Evolutionary conservation across 2,329 filamentous ascomycete genomes (phyloP).

Genomic region (Aspergillus caelatus): DNA sequence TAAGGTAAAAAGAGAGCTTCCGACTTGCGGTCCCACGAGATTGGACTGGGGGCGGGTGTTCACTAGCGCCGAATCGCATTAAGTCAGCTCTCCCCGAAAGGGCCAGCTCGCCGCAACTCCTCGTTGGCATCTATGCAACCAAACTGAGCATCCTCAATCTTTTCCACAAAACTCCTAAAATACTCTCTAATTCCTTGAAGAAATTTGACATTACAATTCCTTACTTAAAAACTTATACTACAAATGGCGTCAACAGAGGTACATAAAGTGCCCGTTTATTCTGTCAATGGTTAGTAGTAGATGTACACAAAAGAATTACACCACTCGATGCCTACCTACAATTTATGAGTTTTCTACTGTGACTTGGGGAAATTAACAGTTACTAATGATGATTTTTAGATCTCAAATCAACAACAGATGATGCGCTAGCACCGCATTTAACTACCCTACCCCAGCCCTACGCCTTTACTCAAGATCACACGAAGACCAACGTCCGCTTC

Average conservation of each 20-base stretch:
- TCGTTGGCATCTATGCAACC: slow-evolving; percentile 3
- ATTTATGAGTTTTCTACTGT: background rate
- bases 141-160: background rate
- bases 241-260: slow-evolving; percentile 34
- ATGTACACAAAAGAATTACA: slow-evolving; percentile 9
- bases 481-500: slow-evolving; percentile 79
- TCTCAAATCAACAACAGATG: slow-evolving; percentile 94
- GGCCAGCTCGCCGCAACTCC: slow-evolving; percentile 41
- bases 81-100: slow-evolving; percentile 30
- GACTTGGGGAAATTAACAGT: background rate
- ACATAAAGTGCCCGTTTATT: slow-evolving; percentile 49
- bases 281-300: slow-evolving; percentile 43
- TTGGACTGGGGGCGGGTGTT: slow-evolving; percentile 8
- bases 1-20: slow-evolving; percentile 12
- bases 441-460: slow-evolving; percentile 70
- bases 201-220: background rate
- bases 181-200: background rate
- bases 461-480: slow-evolving; percentile 77
- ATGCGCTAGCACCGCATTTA: slow-evolving; percentile 91
- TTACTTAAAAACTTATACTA: background rate
- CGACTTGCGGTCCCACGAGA: slow-evolving; percentile 16
- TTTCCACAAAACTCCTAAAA: background rate
- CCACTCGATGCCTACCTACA: slow-evolving; percentile 1
- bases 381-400: slow-evolving; percentile 57
- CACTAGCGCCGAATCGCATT: slow-evolving; percentile 17